These are phyloP conservation scores for Podila clonocystis DNA, from an alignment of 192 early-diverging fungal species.

Conservation along the genomic window DNA sequence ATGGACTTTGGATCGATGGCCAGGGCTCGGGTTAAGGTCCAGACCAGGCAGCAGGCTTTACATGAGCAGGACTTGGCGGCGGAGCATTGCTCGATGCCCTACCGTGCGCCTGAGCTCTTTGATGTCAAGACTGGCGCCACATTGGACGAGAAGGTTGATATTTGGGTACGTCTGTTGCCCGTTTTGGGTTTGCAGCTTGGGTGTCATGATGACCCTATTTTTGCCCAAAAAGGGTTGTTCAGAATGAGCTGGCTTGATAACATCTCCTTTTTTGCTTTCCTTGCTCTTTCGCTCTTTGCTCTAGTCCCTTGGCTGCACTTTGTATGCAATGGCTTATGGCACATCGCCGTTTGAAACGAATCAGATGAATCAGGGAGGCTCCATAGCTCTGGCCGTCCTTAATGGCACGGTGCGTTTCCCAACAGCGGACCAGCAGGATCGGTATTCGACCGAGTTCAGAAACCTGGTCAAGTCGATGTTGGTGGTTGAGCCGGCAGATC, in stretches of 20 bases:
- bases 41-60: constrained; percentile 67
- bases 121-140: constrained; percentile 71
- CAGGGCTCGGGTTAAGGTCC: constrained; percentile 63
- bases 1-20: constrained; percentile 82
- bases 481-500: constrained; percentile 61
- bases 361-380: constrained; percentile 72
- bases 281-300: background rate
- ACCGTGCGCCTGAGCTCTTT: constrained; percentile 83
- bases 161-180: constrained; percentile 64
- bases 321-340: constrained; percentile 78
- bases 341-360: constrained; percentile 77
- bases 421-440: constrained; percentile 27
- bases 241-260: background rate
- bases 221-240: background rate
- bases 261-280: background rate
- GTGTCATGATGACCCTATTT: background rate
- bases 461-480: constrained; percentile 71
- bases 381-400: constrained; percentile 76
- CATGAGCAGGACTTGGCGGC: constrained; percentile 78
- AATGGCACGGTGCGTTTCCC: constrained; percentile 71
- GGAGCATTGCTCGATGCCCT: constrained; percentile 77
- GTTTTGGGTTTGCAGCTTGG: background rate
- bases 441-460: constrained; percentile 64
- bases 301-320: constrained; percentile 72
- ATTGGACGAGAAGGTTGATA: constrained; percentile 77